Conservation (phyloP, 225 moss, liverwort and hornwort species). For the Straminergon stramineum region DNA sequence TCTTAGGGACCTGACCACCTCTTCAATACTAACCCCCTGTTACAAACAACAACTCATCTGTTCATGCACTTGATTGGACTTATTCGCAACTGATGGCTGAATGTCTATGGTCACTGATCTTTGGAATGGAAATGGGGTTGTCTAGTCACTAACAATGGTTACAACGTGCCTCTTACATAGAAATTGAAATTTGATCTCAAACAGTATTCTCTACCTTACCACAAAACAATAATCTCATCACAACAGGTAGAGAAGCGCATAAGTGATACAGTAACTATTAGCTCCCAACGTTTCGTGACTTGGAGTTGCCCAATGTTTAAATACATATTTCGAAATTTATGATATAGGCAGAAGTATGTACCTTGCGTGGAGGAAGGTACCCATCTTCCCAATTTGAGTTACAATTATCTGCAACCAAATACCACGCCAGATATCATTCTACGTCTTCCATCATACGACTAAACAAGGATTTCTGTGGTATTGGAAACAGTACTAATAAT, state of each 20-base stretch:
- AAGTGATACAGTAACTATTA: not conserved
- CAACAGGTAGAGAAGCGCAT: not conserved
- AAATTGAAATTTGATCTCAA: not conserved
- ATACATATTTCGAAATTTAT: not conserved
- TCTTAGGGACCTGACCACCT: not conserved
- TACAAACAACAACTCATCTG: not conserved
- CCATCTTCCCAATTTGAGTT: constrained; percentile 86
- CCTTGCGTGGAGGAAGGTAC: constrained; percentile 69
- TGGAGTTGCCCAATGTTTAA: not conserved
- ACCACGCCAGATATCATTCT: not conserved
- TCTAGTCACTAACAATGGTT: not conserved
- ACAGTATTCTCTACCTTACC: not conserved
- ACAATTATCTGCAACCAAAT: constrained; percentile 49
- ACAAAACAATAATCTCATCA: not conserved
- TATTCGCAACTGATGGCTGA: too few relatives aligned
- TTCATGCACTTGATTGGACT: not conserved
- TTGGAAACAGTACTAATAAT: not conserved
- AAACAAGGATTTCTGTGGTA: not conserved
- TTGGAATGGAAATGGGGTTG: not conserved
- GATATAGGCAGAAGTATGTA: not conserved
- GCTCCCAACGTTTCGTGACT: not conserved
- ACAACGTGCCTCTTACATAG: too few relatives aligned
- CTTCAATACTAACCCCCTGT: not conserved
- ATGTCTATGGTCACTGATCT: too few relatives aligned
- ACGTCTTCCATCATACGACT: not conserved